phyloP scores from a whole-genome alignment of 2,329 filamentous ascomycete species.

The Pyricularia sp. region DNA sequence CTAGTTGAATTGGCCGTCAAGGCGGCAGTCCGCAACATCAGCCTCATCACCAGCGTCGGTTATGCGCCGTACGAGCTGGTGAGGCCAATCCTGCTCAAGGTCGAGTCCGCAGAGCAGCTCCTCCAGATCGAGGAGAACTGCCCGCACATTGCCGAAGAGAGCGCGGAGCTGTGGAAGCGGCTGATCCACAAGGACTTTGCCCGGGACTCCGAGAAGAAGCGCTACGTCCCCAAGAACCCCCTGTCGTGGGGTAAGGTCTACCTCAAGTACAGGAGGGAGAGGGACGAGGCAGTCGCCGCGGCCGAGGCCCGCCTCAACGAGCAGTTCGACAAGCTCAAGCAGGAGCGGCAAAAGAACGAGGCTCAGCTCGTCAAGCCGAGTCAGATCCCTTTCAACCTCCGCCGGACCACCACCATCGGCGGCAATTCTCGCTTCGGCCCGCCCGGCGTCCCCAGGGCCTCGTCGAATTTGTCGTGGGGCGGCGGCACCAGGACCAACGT shows the following conservation, averaged over 20 bases:
- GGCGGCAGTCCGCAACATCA: constrained; percentile 45
- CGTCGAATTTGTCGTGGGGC: constrained; percentile 27
- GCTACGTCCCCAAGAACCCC: constrained; percentile 55
- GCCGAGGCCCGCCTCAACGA: constrained; percentile 50
- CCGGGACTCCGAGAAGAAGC: constrained; percentile 47
- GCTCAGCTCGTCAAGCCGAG: constrained; percentile 46
- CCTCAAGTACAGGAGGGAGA: constrained; percentile 52
- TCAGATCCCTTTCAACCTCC: constrained; percentile 28
- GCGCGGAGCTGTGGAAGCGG: constrained; percentile 65
- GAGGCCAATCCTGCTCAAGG: constrained; percentile 56
- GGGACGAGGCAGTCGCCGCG: constrained; percentile 43
- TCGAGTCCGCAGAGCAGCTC: constrained; percentile 68
- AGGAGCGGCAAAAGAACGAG: constrained; percentile 32
- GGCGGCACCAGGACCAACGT: constrained; percentile 42
- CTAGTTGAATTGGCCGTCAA: background rate
- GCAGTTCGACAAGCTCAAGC: constrained; percentile 47
- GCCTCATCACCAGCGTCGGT: constrained; percentile 58
- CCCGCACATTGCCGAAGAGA: constrained; percentile 64
- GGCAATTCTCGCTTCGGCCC: constrained; percentile 7
- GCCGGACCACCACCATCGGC: constrained; percentile 24
- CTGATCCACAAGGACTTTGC: constrained; percentile 75
- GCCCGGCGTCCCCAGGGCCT: constrained; percentile 9
- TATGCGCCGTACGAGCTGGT: constrained; percentile 59
- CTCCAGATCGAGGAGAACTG: constrained; percentile 64
- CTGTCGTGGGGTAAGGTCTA: constrained; percentile 74